phyloP scores from a whole-genome alignment of 164 flowering plant species.

The Warburgia ugandensis region DNA sequence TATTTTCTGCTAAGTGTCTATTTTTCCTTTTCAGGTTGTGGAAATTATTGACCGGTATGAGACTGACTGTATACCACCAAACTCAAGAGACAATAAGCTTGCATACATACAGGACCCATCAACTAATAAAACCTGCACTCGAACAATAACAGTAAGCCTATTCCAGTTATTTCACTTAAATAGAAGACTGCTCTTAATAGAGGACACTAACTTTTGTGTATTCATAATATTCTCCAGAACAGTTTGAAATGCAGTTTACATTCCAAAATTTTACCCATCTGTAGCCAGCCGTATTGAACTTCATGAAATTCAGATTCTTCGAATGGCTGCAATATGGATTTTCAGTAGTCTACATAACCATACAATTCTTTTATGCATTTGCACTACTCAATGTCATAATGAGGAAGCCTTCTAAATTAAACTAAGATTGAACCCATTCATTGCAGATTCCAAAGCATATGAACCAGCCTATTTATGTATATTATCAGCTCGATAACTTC shows the following conservation, averaged over 20 bases:
- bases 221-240: not conserved
- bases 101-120: conserved; percentile 39
- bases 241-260: not conserved
- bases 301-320: not conserved
- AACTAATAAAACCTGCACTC: conserved; percentile 43
- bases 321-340: not conserved
- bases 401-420: not conserved
- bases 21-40: conserved; percentile 49
- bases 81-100: conserved; percentile 31
- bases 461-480: conserved; percentile 64
- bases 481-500: conserved; percentile 73
- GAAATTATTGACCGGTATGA: conserved; percentile 82
- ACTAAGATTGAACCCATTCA: not conserved
- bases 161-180: not conserved
- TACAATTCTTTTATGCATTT: not conserved
- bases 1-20: conserved; percentile 8
- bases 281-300: not conserved
- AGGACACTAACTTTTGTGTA: not conserved
- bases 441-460: conserved; percentile 21
- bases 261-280: not conserved
- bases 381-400: too few species aligned
- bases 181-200: not conserved
- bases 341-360: not conserved
- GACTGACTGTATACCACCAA: conserved; percentile 50
- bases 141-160: conserved; percentile 42